Percentiles rank a stretch among this genome's conserved stretches.
Conservation (phyloP, 345 rosid species). For the Carallia pectinifolia region DNA sequence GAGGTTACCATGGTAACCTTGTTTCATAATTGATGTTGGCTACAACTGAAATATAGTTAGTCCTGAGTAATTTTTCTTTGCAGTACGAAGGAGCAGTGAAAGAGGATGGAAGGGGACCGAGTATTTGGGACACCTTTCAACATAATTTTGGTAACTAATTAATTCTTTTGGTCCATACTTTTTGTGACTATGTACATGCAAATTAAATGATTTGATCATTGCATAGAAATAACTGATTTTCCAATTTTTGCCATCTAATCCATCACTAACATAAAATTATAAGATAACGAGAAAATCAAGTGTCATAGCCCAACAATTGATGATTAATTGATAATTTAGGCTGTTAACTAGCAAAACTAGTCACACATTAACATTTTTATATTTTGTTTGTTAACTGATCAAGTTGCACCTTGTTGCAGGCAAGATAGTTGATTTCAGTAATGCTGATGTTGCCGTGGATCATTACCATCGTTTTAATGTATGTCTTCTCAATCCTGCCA, state of each 20-base stretch:
- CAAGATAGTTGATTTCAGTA: constrained; percentile 60
- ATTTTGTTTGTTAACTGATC: not conserved
- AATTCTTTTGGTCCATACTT: no score
- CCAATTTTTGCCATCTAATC: no score
- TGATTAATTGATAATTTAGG: no score
- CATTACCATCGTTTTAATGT: constrained; percentile 82
- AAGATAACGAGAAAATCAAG: no score
- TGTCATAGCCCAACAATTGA: no score
- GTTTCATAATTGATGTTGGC: no score
- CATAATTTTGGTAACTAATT: constrained; percentile 20
- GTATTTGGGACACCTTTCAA: constrained; percentile 83
- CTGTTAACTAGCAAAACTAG: no score
- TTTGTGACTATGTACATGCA: no score
- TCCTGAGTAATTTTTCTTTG: not conserved
- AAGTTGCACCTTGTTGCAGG: constrained; percentile 35
- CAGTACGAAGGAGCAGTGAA: constrained; percentile 94
- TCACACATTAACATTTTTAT: not conserved
- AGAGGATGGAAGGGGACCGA: constrained; percentile 79
- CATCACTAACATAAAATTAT: no score
- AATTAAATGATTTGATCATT: no score
- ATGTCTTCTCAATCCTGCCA: constrained; percentile 14
- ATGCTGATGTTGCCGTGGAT: constrained; percentile 90
- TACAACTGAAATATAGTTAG: not conserved
- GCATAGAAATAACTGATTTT: no score
- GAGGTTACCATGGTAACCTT: no score